A percentile compares a stretch with the other conserved stretches of the same genome.
These are phyloP conservation scores for Trichoderma hamatum DNA, from an alignment of 2,329 filamentous ascomycete genomes.

Conservation along the genomic window DNA sequence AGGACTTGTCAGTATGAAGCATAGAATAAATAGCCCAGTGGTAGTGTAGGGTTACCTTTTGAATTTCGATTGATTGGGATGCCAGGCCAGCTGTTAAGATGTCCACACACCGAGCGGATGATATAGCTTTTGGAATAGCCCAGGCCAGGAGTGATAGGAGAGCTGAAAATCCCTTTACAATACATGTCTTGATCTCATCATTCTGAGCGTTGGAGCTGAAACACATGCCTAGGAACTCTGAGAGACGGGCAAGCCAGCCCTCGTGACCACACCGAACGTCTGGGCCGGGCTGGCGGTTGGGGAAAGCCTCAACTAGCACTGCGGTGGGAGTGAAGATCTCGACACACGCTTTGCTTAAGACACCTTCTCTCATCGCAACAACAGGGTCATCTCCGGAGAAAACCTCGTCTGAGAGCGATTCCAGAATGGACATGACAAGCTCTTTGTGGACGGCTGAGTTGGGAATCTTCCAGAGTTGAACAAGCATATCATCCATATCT, in stretches of 20 bases:
- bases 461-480: conserved; percentile 77
- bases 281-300: conserved; percentile 68
- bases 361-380: conserved; percentile 78
- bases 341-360: conserved; percentile 85
- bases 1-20: conserved; percentile 31
- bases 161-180: conserved; percentile 75
- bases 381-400: conserved; percentile 89
- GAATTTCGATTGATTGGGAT: conserved; percentile 69
- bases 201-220: conserved; percentile 67
- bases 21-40: not conserved
- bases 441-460: conserved; percentile 71
- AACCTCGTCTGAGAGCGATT: conserved; percentile 91
- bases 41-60: conserved; percentile 58
- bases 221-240: conserved; percentile 73
- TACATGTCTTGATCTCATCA: conserved; percentile 69
- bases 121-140: conserved; percentile 82
- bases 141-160: conserved; percentile 81
- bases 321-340: conserved; percentile 86
- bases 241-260: conserved; percentile 83
- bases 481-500: conserved; percentile 86
- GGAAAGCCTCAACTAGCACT: conserved; percentile 75
- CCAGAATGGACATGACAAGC: conserved; percentile 83
- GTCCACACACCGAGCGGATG: conserved; percentile 69
- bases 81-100: conserved; percentile 73
- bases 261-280: conserved; percentile 77